Base-by-base conservation (phyloP, 2,329 filamentous ascomycete genomes). In the Penicillium paneum region DNA sequence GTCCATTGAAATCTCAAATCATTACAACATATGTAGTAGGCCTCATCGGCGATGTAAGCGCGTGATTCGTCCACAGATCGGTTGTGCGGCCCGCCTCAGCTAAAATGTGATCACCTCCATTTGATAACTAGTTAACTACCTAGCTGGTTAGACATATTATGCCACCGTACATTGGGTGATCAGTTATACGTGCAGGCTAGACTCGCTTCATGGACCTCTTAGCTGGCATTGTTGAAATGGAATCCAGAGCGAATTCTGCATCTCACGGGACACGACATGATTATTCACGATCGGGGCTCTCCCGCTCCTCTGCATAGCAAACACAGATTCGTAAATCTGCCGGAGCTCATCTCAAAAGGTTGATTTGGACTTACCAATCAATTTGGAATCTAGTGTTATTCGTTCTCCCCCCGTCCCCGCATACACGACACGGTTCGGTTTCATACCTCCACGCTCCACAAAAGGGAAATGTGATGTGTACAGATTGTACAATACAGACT, bases 61-160 rank as follows among this genome's bases (percentile, higher is more conserved):
- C 32, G 19, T 44, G 46, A 50, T 44, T 44, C 46, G 39, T 34
- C 31, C 38, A 39, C 39, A 41, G 26, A 50, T 44, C 13, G 24
- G 17, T 26, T 46, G 35, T 38, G 15, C 38, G 32, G 48, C 19
- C 29, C 11, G 12, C 17, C 42, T n/a, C 38, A 24, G 17, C 32
- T 50, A 17, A 49, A 49, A 54, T 49, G 26, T 54, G 45, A 54
- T 41, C 31, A 32, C 45, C 51, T 49, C 29, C 39, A 54, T 39
- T 48, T 21, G 11, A 41, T 8, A 12, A 19, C 5, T 28, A 8
- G 26, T 28, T 6, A 8, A 28, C 26, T 28, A 24, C 3, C 5
- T 19, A 34, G 17, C 36, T 49, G n/a, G n/a, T n/a, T n/a, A 2
- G 17, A 29, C 24, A 39, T 31, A 24, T 32, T 24, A 1, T 36